Evolutionary conservation across 345 rosid genomes (phyloP), one percentile per base, ranked within the genome.

Genomic region (Euphorbia tirucalli): DNA sequence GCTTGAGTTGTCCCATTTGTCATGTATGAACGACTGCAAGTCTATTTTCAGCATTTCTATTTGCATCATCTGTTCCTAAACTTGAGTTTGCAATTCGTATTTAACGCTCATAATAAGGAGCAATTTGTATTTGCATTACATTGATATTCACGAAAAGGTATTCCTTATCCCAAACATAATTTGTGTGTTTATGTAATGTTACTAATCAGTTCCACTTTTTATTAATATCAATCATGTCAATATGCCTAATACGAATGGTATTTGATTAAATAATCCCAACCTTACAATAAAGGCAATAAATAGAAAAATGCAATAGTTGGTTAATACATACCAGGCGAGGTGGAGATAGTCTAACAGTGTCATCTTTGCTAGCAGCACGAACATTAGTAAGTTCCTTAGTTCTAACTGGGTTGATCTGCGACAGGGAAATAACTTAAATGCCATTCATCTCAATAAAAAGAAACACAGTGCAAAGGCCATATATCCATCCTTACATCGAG

Each of bases 271-370:
- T 14, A 13, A 52, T n/a, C 18, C 9, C 3, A 19, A 59, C 56
- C 35, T 19, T 21, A n/a, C 7, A 24, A 30, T 44, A 3, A 44
- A 30, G 46, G n/a, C 2, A 21, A 65, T 24, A 22, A 16, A 54
- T 28, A 25, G 61, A 71, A 60, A n/a, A 49, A 22, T 24, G 48
- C 11, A 21, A 16, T 18, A 19, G 64, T 63, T 52, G 28, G 48
- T 11, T 15, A 74, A 55, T 50, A 30, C 93, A 76, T 90, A 95
- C 97, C 54, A 81, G 83, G 49, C 93, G 90, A 62, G 99, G 97
- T 63, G 99, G 99, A 82, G 99, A 77, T 61, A 95, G 85, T 83
- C 84, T 95, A 85, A 92, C 93, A 19, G 89, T 95, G 74, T 92
- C 96, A 41, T 95, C 97, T 83, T 90, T 95, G 75, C 78, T 14